Conservation (phyloP, 1,139 yeast genomes). For the Sugiyamaella castrensis region DNA sequence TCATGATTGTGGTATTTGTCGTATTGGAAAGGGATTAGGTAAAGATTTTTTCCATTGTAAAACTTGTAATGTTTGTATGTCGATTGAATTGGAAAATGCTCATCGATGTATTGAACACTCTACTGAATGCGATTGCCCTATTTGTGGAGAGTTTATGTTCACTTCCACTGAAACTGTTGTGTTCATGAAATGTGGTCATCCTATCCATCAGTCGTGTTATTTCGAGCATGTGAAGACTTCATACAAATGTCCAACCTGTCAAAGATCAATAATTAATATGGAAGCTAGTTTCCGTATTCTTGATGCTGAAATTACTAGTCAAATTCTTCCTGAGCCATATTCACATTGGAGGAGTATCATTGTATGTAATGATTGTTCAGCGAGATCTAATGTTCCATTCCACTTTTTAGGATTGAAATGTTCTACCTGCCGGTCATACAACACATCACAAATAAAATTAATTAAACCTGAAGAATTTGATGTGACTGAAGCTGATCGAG, state of each 20-base stretch:
- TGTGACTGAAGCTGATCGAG: constrained; percentile 4
- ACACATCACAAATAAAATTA: constrained; percentile 69
- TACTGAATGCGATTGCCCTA: constrained; percentile 89
- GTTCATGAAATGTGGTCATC: constrained; percentile 93
- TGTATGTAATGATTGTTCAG: constrained; percentile 86
- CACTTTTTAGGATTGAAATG: constrained; percentile 88
- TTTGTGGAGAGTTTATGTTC: constrained; percentile 88
- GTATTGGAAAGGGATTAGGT: constrained; percentile 83
- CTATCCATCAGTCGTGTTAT: constrained; percentile 83
- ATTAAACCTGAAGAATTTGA: constrained; percentile 44
- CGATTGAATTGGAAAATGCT: constrained; percentile 70
- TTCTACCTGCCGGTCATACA: constrained; percentile 80
- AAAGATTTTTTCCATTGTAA: constrained; percentile 89
- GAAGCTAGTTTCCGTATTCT: constrained; percentile 82
- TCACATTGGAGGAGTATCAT: constrained; percentile 71
- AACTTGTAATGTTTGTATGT: constrained; percentile 85
- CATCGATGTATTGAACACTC: constrained; percentile 85
- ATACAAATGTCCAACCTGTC: constrained; percentile 89
- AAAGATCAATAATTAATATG: constrained; percentile 78
- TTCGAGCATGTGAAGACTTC: constrained; percentile 75
- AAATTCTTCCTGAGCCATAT: constrained; percentile 79
- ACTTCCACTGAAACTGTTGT: constrained; percentile 82
- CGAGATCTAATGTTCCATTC: constrained; percentile 70
- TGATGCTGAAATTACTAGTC: constrained; percentile 75
- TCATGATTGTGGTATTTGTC: constrained; percentile 87